phyloP scores from a whole-genome alignment of 192 early-diverging fungal genomes.

The Entomortierella parvispora region DNA sequence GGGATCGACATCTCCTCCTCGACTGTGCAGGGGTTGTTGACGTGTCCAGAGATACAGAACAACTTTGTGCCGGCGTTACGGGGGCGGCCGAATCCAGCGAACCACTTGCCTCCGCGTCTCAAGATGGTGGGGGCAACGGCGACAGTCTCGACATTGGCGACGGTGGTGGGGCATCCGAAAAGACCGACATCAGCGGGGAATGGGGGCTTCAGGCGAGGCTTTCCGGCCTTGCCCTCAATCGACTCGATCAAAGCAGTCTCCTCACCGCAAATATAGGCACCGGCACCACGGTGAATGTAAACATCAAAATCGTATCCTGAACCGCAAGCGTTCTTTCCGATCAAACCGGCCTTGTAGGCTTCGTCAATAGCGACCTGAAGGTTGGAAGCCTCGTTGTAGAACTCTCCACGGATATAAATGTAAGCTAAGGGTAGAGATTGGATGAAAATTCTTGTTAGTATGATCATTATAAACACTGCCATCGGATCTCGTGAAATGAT shows the following conservation, averaged over 20 bases:
- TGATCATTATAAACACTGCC: no score
- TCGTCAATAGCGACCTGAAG: constrained; percentile 95
- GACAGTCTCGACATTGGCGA: constrained; percentile 99
- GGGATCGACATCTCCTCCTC: constrained; percentile 99
- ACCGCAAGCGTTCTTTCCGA: constrained; percentile 99
- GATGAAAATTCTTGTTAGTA: no score
- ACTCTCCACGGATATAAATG: constrained; percentile 97
- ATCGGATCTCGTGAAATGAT: no score
- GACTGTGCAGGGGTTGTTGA: constrained; percentile 97
- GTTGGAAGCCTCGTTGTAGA: constrained; percentile 95
- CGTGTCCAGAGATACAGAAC: constrained; percentile 97
- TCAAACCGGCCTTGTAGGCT: constrained; percentile 95
- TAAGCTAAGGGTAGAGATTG: constrained; percentile 67
- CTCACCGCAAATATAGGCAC: constrained; percentile 98
- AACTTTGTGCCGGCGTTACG: constrained; percentile 96
- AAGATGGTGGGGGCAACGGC: constrained; percentile 95
- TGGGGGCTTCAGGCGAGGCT: constrained; percentile 98
- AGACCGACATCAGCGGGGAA: constrained; percentile 99
- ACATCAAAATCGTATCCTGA: constrained; percentile 97
- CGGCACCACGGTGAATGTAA: constrained; percentile 96
- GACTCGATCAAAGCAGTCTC: constrained; percentile 91
- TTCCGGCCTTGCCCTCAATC: constrained; percentile 97
- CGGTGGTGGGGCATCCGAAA: constrained; percentile 99
- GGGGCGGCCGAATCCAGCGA: constrained; percentile 91
- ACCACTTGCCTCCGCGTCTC: constrained; percentile 89